These are phyloP conservation scores for Leccinum pallidistipes DNA, from an alignment of 1,284 basidiomycete species.

Conservation along the genomic window DNA sequence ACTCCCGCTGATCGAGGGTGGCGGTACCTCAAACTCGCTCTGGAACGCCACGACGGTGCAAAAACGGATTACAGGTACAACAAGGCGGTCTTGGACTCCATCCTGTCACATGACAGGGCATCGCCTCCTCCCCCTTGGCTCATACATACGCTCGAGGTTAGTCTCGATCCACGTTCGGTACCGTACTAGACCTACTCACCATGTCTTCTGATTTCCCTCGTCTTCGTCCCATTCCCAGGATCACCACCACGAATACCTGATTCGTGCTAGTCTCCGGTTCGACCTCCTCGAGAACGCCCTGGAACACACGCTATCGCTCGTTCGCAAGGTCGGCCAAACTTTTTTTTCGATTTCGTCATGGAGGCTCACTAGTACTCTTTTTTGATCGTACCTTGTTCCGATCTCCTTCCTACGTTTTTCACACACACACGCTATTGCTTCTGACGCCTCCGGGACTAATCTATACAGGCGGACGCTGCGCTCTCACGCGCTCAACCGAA, in stretches of 20 bases:
- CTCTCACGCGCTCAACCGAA: slow-evolving; percentile 56
- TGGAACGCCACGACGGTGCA: slow-evolving; percentile 76
- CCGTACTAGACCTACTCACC: slow-evolving; percentile 15
- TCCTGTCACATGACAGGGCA: slow-evolving; percentile 65
- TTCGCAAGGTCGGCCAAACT: slow-evolving; percentile 59
- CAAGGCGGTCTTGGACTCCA: slow-evolving; percentile 74
- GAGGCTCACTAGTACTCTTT: slow-evolving; percentile 9
- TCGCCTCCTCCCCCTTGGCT: slow-evolving; percentile 82
- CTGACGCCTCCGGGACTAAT: not conserved
- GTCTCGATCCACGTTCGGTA: slow-evolving; percentile 18
- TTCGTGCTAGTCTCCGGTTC: slow-evolving; percentile 71
- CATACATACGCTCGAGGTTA: slow-evolving; percentile 67
- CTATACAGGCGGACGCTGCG: slow-evolving; percentile 54
- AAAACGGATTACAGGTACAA: slow-evolving; percentile 76
- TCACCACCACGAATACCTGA: slow-evolving; percentile 76
- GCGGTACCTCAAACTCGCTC: slow-evolving; percentile 81
- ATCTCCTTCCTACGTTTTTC: not conserved
- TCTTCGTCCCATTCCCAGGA: slow-evolving; percentile 42
- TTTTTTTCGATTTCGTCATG: slow-evolving; percentile 4
- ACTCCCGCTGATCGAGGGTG: slow-evolving; percentile 81
- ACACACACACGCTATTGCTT: not conserved
- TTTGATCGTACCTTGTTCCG: slow-evolving; percentile 9
- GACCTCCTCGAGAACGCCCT: slow-evolving; percentile 82
- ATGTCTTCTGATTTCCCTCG: not conserved
- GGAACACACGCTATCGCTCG: slow-evolving; percentile 66